Evolutionary conservation across 768 basidiomycete species (phyloP).

Genomic region (Auricularia auricula-judae): DNA sequence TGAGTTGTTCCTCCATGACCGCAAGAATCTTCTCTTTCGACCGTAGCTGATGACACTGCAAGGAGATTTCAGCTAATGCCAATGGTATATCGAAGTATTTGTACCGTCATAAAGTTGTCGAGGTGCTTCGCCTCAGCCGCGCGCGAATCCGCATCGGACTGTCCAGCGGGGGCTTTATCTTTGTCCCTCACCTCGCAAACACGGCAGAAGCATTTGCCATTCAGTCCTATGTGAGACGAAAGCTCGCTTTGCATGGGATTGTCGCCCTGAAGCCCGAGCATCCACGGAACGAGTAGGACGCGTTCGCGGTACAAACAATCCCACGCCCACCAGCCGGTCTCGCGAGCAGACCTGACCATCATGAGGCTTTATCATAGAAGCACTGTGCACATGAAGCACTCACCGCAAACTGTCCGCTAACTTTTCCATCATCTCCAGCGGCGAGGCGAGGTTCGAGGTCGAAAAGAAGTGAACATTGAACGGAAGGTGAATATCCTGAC

Average conservation of each 20-base stretch:
- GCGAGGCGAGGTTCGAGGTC: conserved; percentile 13
- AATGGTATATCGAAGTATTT: too few relatives aligned
- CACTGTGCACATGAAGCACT: conserved; percentile 3
- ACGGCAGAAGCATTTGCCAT: conserved; percentile 30
- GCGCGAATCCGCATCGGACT: neutral
- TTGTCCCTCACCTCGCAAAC: conserved; percentile 20
- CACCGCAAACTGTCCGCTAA: neutral
- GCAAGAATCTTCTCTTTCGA: neutral
- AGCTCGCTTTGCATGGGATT: conserved; percentile 12
- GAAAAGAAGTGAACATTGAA: conserved; percentile 14
- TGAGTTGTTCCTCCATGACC: neutral
- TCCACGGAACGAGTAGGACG: neutral
- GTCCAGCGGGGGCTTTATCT: conserved; percentile 2
- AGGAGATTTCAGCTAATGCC: too few relatives aligned
- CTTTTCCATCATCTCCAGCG: conserved; percentile 11
- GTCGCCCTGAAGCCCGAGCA: conserved; percentile 3
- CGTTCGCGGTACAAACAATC: neutral
- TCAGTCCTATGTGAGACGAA: conserved; percentile 7
- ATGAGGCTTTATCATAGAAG: neutral
- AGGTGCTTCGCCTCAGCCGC: neutral
- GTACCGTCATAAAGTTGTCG: neutral
- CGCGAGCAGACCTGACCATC: neutral
- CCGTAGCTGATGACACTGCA: neutral
- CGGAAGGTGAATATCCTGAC: conserved; percentile 11
- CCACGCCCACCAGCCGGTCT: neutral